Conservation (phyloP, 176 grass and related monocot species). For the Musa troglodytarum region DNA sequence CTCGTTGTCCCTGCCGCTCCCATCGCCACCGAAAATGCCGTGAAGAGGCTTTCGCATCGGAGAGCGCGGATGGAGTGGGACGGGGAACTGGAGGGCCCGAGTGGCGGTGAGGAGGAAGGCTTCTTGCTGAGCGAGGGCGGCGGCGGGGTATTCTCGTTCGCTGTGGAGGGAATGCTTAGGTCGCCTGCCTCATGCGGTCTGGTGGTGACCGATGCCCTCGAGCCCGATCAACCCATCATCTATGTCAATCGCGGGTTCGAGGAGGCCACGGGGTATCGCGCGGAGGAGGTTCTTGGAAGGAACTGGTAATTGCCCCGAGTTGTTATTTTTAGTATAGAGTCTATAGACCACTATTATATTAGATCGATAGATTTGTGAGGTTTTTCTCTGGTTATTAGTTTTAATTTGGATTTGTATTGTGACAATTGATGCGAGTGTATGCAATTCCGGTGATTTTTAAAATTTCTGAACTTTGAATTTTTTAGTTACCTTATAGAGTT, state of each 20-base stretch:
- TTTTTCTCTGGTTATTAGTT: background rate
- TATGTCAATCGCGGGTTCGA: conserved; percentile 94
- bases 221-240: conserved; percentile 85
- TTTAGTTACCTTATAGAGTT: background rate
- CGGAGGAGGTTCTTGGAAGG: conserved; percentile 91
- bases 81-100: background rate
- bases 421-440: background rate
- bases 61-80: conserved; percentile 27
- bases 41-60: background rate
- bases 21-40: background rate
- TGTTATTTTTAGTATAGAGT: background rate
- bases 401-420: background rate
- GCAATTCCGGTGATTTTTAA: background rate
- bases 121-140: background rate
- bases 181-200: conserved; percentile 50
- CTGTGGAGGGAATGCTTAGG: conserved; percentile 62
- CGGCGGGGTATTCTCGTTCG: conserved; percentile 36
- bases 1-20: background rate
- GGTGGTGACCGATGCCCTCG: conserved; percentile 76
- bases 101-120: conserved; percentile 16
- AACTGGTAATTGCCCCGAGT: conserved; percentile 47
- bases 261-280: conserved; percentile 74
- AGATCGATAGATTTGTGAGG: background rate
- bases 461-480: background rate
- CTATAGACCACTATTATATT: background rate